A percentile compares a stretch with the other conserved stretches of the same genome.
These are phyloP conservation scores for Acacia concinna DNA, from an alignment of 331 rosid genomes.

Conservation along the genomic window DNA sequence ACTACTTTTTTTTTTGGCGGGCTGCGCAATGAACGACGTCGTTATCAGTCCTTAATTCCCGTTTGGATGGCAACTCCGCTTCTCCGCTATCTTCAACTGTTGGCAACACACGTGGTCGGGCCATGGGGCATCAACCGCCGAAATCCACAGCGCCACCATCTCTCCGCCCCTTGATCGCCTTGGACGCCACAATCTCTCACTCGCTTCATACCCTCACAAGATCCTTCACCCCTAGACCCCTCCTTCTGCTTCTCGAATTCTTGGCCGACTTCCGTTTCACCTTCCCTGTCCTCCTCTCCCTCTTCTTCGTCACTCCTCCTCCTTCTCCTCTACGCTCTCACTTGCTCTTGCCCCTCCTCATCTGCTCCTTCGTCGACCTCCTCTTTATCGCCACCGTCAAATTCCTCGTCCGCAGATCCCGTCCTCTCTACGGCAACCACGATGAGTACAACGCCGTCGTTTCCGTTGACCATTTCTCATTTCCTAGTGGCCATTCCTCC, in stretches of 20 bases:
- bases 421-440: conserved; percentile 59
- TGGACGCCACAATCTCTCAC: conserved; percentile 48
- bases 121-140: conserved; percentile 33
- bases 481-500: conserved; percentile 81
- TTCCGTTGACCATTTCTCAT: conserved; percentile 64
- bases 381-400: conserved; percentile 52
- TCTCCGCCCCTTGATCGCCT: conserved; percentile 35
- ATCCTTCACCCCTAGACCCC: conserved; percentile 42
- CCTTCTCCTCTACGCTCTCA: conserved; percentile 32
- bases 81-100: not conserved
- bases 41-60: not conserved
- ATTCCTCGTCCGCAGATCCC: conserved; percentile 55
- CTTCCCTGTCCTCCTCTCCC: conserved; percentile 53
- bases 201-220: conserved; percentile 40
- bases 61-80: not conserved
- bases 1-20: not conserved
- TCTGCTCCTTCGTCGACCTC: conserved; percentile 74
- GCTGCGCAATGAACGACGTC: not conserved
- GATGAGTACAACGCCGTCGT: conserved; percentile 54
- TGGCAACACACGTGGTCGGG: no score
- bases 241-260: conserved; percentile 55
- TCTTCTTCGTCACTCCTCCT: conserved; percentile 36
- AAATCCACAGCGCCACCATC: conserved; percentile 14
- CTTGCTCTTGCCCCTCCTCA: conserved; percentile 50
- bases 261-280: conserved; percentile 65